phyloP scores from a whole-genome alignment of 2,329 filamentous ascomycete genomes.

The Calonectria naviculata region DNA sequence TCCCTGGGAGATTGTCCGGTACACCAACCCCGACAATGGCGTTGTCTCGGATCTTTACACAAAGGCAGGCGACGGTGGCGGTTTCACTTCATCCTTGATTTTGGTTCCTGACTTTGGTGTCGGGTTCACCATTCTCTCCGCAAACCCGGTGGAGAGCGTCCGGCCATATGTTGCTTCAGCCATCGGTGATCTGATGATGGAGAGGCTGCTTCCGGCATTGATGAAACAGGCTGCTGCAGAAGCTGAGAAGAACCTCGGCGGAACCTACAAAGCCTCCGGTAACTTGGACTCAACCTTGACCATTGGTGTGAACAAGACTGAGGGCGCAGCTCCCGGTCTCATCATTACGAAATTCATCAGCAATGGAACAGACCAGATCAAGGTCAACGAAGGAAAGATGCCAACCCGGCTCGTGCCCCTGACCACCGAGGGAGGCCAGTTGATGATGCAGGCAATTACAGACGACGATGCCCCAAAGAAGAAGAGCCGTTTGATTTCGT shows the following conservation, averaged over 20 bases:
- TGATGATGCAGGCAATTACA: not conserved
- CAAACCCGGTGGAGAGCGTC: not conserved
- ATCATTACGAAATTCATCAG: slow-evolving; percentile 17
- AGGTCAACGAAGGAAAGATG: not conserved
- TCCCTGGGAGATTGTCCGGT: slow-evolving; percentile 55
- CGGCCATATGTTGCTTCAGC: not conserved
- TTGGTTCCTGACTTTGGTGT: slow-evolving; percentile 32
- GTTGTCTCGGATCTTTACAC: slow-evolving; percentile 46
- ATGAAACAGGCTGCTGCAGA: not conserved
- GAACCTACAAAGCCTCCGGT: not conserved
- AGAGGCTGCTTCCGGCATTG: not conserved
- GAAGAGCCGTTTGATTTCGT: not conserved
- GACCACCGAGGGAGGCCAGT: not conserved
- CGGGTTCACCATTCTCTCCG: slow-evolving; percentile 1
- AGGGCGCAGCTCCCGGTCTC: slow-evolving; percentile 16
- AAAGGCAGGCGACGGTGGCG: slow-evolving; percentile 25
- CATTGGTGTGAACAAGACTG: slow-evolving; percentile 20
- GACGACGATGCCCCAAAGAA: not conserved
- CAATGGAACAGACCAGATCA: slow-evolving; percentile 15
- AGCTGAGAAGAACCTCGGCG: not conserved
- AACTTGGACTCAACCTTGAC: slow-evolving; percentile 21
- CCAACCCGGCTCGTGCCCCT: not conserved
- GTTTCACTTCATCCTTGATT: slow-evolving; percentile 21
- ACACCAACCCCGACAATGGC: slow-evolving; percentile 47
- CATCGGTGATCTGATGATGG: not conserved